These are phyloP conservation scores for Vitis rotundifolia DNA, from an alignment of 164 flowering plant species.

Conservation along the genomic window DNA sequence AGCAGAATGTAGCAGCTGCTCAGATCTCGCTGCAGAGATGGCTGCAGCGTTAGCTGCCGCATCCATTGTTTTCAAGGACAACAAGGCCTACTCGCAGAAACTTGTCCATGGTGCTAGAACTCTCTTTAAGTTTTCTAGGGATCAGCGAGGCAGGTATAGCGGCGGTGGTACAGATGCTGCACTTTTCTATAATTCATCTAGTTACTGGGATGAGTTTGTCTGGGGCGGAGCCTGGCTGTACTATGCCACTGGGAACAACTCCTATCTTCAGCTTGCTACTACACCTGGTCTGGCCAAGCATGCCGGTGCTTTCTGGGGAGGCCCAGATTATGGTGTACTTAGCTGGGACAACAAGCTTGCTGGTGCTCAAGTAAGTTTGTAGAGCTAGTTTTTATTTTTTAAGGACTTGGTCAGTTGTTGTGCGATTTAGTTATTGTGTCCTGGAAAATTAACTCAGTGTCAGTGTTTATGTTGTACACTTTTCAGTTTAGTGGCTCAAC, in stretches of 20 bases:
- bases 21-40: conserved; percentile 98
- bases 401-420: not conserved
- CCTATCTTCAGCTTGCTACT: conserved; percentile 83
- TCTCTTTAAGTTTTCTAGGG: conserved; percentile 74
- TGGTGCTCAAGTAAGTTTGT: conserved; percentile 78
- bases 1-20: conserved; percentile 60
- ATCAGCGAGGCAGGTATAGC: conserved; percentile 84
- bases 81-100: conserved; percentile 87
- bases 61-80: conserved; percentile 95
- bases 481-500: no score
- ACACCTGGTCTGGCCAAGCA: conserved; percentile 69
- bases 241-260: conserved; percentile 86
- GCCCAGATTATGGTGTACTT: conserved; percentile 85
- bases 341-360: conserved; percentile 99
- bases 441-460: not conserved
- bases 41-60: conserved; percentile 96
- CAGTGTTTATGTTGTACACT: no score
- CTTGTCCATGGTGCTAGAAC: conserved; percentile 93
- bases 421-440: not conserved
- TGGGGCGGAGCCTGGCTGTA: conserved; percentile 99
- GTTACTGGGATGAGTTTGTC: conserved; percentile 89
- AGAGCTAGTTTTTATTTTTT: not conserved
- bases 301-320: conserved; percentile 99
- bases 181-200: conserved; percentile 75
- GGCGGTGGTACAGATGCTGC: conserved; percentile 54